phyloP scores from a whole-genome alignment of 1,139 yeast genomes.

The Hemisphaericaspora subhashii region DNA sequence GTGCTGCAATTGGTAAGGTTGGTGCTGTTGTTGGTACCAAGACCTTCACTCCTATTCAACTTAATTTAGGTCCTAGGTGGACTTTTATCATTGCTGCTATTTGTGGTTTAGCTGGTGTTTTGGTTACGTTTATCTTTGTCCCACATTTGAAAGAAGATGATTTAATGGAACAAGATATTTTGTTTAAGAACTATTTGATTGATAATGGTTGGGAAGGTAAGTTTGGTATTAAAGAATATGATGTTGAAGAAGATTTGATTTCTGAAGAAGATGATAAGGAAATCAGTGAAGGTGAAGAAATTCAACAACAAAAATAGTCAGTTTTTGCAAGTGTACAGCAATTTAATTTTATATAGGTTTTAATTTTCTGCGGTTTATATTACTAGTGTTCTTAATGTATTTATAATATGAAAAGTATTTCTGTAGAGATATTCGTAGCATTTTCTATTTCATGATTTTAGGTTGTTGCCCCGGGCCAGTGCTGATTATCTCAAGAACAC shows the following conservation, averaged over 20 bases:
- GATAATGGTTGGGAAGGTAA: conserved; percentile 68
- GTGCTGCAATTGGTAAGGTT: conserved; percentile 52
- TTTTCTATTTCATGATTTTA: too few relatives aligned
- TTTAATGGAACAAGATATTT: conserved; percentile 62
- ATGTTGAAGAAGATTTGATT: conserved; percentile 18
- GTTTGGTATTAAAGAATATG: conserved; percentile 45
- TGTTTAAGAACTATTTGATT: conserved; percentile 59
- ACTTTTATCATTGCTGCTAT: conserved; percentile 64
- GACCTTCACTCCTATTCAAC: conserved; percentile 44
- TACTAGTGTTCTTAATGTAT: too few relatives aligned
- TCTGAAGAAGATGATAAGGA: conserved; percentile 6
- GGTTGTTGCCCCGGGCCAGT: neutral
- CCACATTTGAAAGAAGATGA: conserved; percentile 72
- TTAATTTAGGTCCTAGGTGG: conserved; percentile 31
- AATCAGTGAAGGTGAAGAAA: conserved; percentile 1
- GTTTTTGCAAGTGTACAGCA: too few relatives aligned
- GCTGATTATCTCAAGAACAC: too few relatives aligned
- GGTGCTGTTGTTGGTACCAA: conserved; percentile 53
- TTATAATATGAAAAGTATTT: too few relatives aligned
- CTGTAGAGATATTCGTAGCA: too few relatives aligned
- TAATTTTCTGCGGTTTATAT: neutral
- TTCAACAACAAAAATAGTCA: neutral
- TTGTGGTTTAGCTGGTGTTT: conserved; percentile 66
- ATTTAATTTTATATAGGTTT: neutral
- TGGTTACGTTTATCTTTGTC: conserved; percentile 59